A percentile compares a stretch with the other conserved stretches of the same genome.
Evolutionary conservation across 805 yeast species (phyloP).

Genomic region (baker's yeast (Saccharomyces cerevisiae)): DNA sequence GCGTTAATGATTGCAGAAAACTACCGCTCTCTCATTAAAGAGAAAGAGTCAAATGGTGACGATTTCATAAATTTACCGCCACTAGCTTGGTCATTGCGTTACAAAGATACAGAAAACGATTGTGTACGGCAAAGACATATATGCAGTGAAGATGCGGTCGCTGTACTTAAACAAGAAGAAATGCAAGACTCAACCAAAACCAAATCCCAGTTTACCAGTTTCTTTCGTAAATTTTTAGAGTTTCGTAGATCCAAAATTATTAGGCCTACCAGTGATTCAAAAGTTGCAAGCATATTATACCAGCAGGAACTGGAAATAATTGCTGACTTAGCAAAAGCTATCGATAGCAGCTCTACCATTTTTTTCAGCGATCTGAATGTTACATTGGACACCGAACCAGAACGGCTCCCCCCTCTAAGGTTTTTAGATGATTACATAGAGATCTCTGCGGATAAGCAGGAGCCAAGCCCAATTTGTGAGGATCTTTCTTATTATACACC

Average conservation of each 20-base stretch:
- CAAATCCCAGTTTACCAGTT: not conserved
- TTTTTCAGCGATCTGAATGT: not conserved
- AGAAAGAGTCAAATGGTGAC: constrained; percentile 4
- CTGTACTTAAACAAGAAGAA: not conserved
- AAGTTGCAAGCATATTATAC: not conserved
- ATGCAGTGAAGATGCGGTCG: not conserved
- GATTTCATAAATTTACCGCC: constrained; percentile 15
- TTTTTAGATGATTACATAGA: not conserved
- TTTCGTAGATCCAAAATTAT: not conserved
- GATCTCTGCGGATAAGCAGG: not conserved
- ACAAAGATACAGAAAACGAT: constrained; percentile 1
- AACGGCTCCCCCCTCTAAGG: not conserved
- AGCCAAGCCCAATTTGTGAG: not conserved
- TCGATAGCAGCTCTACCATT: not conserved
- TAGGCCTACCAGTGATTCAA: not conserved
- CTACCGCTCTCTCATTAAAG: constrained; percentile 3
- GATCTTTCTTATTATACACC: not conserved
- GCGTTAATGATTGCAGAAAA: not conserved
- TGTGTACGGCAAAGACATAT: not conserved
- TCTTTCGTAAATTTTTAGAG: not conserved
- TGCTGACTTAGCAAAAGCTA: not conserved
- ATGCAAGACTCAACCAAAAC: not conserved
- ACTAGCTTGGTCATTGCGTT: constrained; percentile 16
- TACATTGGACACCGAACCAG: not conserved
- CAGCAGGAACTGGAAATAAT: not conserved